Evolutionary conservation across 2,329 filamentous ascomycete genomes (phyloP).

Genomic region (Alternaria brassicae): DNA sequence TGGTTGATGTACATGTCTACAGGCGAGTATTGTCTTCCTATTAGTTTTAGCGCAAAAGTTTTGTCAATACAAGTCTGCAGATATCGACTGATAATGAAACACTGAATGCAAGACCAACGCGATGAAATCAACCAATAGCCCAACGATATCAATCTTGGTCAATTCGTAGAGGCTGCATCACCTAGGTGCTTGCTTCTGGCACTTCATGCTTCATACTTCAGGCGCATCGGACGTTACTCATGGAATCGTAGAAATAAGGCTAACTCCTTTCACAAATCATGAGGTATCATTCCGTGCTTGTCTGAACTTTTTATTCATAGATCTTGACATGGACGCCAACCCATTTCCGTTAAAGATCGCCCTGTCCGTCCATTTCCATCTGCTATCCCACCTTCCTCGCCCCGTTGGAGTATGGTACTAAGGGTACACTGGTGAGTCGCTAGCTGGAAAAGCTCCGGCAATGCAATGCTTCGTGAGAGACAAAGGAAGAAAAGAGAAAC

Average conservation of each 20-base stretch:
- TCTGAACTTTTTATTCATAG: conserved; percentile 53
- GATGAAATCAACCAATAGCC: background rate
- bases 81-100: background rate
- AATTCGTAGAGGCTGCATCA: background rate
- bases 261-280: conserved; percentile 22
- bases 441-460: conserved; percentile 50
- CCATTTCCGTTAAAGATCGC: conserved; percentile 50
- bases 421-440: conserved; percentile 51
- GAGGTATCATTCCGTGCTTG: conserved; percentile 28
- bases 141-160: background rate
- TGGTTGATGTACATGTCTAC: background rate
- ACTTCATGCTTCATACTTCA: background rate
- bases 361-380: conserved; percentile 40
- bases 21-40: background rate
- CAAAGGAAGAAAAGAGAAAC: conserved; percentile 49
- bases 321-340: conserved; percentile 52
- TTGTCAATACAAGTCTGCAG: background rate
- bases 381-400: conserved; percentile 42
- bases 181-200: background rate
- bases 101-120: background rate
- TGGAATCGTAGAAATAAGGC: background rate
- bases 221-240: conserved; percentile 1
- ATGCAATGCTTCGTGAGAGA: conserved; percentile 53
- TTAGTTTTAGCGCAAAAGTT: conserved; percentile 6
- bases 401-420: conserved; percentile 46